Percentiles rank a stretch among this genome's conserved stretches.
Conservation (phyloP, 768 basidiomycete species). For the Leccinum longicurvipes region DNA sequence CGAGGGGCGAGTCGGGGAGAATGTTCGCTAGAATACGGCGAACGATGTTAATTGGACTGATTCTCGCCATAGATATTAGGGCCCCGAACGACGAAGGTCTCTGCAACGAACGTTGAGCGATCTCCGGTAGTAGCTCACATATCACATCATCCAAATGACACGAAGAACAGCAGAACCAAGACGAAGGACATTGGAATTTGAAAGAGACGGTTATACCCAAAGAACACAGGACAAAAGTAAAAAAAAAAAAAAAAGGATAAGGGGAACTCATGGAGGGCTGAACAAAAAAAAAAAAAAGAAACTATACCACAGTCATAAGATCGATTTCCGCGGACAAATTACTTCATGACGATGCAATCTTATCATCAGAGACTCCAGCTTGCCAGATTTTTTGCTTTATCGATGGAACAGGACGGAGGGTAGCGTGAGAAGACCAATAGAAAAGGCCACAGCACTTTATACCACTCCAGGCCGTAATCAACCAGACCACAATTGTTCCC, state of each 20-base stretch:
- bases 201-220: constrained; percentile 2
- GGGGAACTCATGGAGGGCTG: not conserved
- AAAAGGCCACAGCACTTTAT: constrained; percentile 12
- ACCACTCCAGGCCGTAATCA: constrained; percentile 12
- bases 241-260: not conserved
- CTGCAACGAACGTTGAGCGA: constrained; percentile 6
- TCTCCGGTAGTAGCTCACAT: not conserved
- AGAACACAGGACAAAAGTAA: constrained; percentile 6
- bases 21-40: constrained; percentile 3
- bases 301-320: constrained; percentile 12
- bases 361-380: constrained; percentile 11
- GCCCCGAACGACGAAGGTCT: constrained; percentile 6
- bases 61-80: not conserved
- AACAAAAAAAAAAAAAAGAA: constrained; percentile 1
- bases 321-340: not conserved
- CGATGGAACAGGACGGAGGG: constrained; percentile 10
- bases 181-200: not conserved
- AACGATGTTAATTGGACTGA: not conserved
- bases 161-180: not conserved
- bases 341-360: constrained; percentile 8
- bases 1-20: not conserved
- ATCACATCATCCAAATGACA: constrained; percentile 1
- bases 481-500: constrained; percentile 2
- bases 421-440: constrained; percentile 18
- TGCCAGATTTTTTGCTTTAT: constrained; percentile 7